Evolutionary conservation across 345 rosid species (phyloP), one percentile per base, ranked within the genome.

Genomic region (Geranium brycei): DNA sequence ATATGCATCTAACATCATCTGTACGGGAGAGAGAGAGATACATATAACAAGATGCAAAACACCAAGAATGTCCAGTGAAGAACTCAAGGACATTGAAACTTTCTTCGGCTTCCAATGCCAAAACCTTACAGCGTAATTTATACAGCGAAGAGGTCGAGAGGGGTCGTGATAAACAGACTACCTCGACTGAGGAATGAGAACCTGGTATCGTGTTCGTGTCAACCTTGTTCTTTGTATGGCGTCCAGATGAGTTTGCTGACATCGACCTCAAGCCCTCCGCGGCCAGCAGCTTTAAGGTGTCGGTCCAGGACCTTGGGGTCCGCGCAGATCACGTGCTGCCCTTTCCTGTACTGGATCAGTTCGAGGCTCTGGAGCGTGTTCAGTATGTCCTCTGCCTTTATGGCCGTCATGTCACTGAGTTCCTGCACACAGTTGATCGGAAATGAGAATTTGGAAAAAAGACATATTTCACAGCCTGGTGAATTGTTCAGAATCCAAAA

Each of bases 341-440:
- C 99, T 76, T 95, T 95, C 67, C 99, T 84, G 82, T 95, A 95
- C 66, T 95, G 99, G 69, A 95, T 95, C 74, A 95, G 69, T 61
- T 95, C 99, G 65, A 95, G 82, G 80, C 91, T 88, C 82, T 95
- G 99, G 61, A 95, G 91, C 31, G 99, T 95, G 67, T 77, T 81
- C 73, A 95, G 70, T 17, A 95, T 91, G 76, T 95, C 99, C 70
- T 95, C 99, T 5, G 96, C 97, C 73, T 87, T 88, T 51, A 93
- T 93, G 17, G 97, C 99, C 1, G 99, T 91, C 99, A 91, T 95
- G 84, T 95, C 99, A 17, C 99, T 91, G 41, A 95, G 92, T 79
- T 95, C 99, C 97, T 91, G 82, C 65, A 58, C 15, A 51, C 23
- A 47, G 64, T n/a, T 16, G 17, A 67, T 19, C 32, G 62, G 41